Conservation (phyloP, 768 basidiomycete genomes). For the Russula compacta region DNA sequence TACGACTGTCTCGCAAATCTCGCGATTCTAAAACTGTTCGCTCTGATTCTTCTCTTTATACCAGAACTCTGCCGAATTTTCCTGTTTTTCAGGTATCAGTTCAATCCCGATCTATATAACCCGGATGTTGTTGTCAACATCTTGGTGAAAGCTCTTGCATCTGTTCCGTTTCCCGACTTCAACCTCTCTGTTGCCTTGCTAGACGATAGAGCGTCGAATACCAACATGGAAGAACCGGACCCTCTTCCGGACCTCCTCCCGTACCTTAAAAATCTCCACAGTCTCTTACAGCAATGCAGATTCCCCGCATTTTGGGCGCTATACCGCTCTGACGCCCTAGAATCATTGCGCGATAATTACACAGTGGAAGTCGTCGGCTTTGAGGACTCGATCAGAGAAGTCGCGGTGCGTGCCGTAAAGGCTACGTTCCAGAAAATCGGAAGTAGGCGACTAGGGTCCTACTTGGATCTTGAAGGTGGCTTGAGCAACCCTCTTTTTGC, state of each 20-base stretch:
- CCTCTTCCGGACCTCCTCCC: constrained; percentile 67
- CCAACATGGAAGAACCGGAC: constrained; percentile 69
- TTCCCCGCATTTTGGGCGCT: constrained; percentile 81
- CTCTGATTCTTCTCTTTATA: constrained; percentile 13
- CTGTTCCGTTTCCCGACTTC: constrained; percentile 85
- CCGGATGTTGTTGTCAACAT: constrained; percentile 91
- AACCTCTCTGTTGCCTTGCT: constrained; percentile 90
- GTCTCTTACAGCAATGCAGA: constrained; percentile 71
- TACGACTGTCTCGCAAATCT: constrained; percentile 95
- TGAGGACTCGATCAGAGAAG: constrained; percentile 72
- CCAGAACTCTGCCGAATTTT: not conserved
- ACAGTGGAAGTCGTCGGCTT: constrained; percentile 78
- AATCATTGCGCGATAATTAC: constrained; percentile 74
- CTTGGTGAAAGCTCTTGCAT: constrained; percentile 83
- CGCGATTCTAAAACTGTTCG: constrained; percentile 86
- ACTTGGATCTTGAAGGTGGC: constrained; percentile 57
- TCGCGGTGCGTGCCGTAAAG: constrained; percentile 67
- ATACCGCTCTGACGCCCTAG: constrained; percentile 62
- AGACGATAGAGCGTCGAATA: constrained; percentile 53
- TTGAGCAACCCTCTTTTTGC: not conserved
- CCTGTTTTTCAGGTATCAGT: constrained; percentile 65
- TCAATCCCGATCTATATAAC: constrained; percentile 89
- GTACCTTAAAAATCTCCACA: constrained; percentile 54
- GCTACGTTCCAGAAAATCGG: constrained; percentile 72
- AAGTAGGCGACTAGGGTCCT: constrained; percentile 55